Evolutionary conservation across 1,284 basidiomycete species (phyloP).

Genomic region (Grifola frondosa): DNA sequence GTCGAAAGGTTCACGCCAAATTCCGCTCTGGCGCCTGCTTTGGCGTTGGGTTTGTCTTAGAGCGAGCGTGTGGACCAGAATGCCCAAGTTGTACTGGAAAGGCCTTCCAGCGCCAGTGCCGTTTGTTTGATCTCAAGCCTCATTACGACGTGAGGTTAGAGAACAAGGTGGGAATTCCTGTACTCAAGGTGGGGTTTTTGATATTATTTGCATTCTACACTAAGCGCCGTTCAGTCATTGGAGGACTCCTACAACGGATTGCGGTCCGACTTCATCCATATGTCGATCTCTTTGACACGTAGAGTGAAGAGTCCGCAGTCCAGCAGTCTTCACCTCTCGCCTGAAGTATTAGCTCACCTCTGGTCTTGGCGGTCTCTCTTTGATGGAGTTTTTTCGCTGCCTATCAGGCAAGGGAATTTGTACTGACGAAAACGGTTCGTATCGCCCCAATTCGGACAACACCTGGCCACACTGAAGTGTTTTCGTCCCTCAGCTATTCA

Average conservation of each 20-base stretch:
- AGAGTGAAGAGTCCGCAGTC: slow-evolving; percentile 32
- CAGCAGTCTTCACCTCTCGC: slow-evolving; percentile 87
- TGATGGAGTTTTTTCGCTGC: slow-evolving; percentile 76
- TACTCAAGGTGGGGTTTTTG: slow-evolving; percentile 49
- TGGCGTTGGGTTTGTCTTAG: slow-evolving; percentile 85
- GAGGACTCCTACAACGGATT: slow-evolving; percentile 88
- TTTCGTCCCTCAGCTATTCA: slow-evolving; percentile 74
- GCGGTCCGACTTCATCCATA: slow-evolving; percentile 93
- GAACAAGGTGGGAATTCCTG: slow-evolving; percentile 46
- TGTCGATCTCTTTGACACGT: slow-evolving; percentile 79
- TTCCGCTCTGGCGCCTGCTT: slow-evolving; percentile 89
- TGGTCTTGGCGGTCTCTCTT: slow-evolving; percentile 92
- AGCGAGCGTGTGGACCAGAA: slow-evolving; percentile 80
- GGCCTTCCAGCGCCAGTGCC: slow-evolving; percentile 77
- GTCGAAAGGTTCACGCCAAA: slow-evolving; percentile 64
- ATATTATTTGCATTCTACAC: background rate
- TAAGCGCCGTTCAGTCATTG: slow-evolving; percentile 35
- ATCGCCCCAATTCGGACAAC: slow-evolving; percentile 88
- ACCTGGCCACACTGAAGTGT: slow-evolving; percentile 94
- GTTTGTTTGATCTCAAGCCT: slow-evolving; percentile 79
- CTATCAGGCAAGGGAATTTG: slow-evolving; percentile 83
- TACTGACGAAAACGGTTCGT: slow-evolving; percentile 72
- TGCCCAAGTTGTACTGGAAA: slow-evolving; percentile 67
- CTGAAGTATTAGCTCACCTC: slow-evolving; percentile 88
- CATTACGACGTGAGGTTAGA: slow-evolving; percentile 81